Conservation (phyloP, 140 eudicot genomes). For the Senecio squalidus region DNA sequence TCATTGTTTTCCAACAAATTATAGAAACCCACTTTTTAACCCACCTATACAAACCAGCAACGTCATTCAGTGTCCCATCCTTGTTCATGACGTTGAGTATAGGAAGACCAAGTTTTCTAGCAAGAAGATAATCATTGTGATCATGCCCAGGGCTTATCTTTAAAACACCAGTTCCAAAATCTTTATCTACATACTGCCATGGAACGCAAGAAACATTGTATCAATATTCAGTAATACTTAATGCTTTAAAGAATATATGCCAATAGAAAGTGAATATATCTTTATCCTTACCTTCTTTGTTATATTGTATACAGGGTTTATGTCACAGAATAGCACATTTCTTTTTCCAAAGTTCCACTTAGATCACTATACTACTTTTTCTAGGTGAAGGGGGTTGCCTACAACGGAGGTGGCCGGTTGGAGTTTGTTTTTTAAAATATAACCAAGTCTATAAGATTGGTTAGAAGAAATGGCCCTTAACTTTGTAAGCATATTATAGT, state of each 20-base stretch:
- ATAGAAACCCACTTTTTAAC: not conserved
- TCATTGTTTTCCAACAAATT: not conserved
- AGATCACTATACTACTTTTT: too few species aligned
- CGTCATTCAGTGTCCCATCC: constrained; percentile 83
- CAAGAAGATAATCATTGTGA: constrained; percentile 95
- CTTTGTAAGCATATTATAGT: too few species aligned
- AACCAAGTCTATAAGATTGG: too few species aligned
- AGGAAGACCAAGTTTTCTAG: constrained; percentile 93
- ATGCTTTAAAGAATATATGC: not conserved
- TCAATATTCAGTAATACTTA: too few species aligned
- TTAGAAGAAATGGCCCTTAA: too few species aligned
- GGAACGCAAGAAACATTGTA: too few species aligned
- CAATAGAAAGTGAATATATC: not conserved
- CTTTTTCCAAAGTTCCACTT: too few species aligned
- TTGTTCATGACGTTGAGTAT: constrained; percentile 93
- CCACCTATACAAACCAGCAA: constrained; percentile 83
- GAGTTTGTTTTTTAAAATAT: too few species aligned
- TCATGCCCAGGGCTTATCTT: constrained; percentile 99
- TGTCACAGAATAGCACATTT: too few species aligned
- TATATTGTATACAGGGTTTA: not conserved
- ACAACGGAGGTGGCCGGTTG: too few species aligned
- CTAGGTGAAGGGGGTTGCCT: too few species aligned
- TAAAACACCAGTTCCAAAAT: constrained; percentile 95
- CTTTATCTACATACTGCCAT: constrained; percentile 97
- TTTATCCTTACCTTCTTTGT: not conserved